Evolutionary conservation across 495 filamentous ascomycete species (phyloP).

Genomic region (Copromyces sp.): DNA sequence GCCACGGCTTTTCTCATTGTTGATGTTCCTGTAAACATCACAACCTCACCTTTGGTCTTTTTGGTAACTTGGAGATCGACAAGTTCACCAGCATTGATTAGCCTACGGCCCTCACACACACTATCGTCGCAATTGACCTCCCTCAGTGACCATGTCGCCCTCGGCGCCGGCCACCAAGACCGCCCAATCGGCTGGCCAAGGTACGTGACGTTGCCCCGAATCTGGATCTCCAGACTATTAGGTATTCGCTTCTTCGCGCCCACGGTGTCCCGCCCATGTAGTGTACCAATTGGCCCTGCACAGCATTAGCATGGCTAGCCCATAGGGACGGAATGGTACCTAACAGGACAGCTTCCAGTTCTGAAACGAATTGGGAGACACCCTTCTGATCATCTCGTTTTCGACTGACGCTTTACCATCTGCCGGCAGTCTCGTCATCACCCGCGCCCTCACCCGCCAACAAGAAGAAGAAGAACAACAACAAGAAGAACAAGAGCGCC

Average conservation of each 20-base stretch:
- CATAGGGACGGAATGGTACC: neutral
- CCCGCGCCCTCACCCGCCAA: slow-evolving; percentile 21
- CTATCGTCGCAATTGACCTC: neutral
- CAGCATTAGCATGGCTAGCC: neutral
- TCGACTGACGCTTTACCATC: neutral
- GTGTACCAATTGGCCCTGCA: neutral
- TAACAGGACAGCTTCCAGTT: neutral
- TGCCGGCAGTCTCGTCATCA: slow-evolving; percentile 1
- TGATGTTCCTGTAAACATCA: neutral
- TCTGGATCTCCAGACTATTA: neutral
- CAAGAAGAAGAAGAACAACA: slow-evolving; percentile 67
- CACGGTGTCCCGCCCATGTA: neutral
- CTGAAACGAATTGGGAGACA: neutral
- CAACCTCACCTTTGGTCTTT: neutral
- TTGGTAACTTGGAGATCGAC: neutral
- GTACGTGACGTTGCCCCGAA: slow-evolving; percentile 9
- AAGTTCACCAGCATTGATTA: neutral
- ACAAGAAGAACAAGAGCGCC: slow-evolving; percentile 35
- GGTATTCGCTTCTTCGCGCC: neutral
- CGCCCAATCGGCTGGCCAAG: slow-evolving; percentile 17
- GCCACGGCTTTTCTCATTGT: neutral
- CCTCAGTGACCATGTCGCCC: slow-evolving; percentile 17
- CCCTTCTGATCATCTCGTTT: neutral
- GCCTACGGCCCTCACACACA: neutral
- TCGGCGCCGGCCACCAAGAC: slow-evolving; percentile 12